Evolutionary conservation across 129 eudicot species (phyloP).

Genomic region (Erigeron canadensis): DNA sequence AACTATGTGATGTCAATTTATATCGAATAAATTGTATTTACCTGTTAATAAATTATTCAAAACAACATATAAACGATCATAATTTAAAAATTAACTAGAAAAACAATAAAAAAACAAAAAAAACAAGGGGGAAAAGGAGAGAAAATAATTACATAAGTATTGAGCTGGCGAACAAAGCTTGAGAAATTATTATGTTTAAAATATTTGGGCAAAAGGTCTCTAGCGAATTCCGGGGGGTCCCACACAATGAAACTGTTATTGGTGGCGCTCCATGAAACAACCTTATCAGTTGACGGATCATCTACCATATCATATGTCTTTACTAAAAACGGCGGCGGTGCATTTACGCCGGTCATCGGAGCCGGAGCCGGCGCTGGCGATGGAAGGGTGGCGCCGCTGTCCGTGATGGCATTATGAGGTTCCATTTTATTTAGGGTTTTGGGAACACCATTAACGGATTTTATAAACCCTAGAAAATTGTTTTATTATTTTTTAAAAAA

Average conservation of each 20-base stretch:
- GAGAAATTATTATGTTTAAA: conserved; percentile 90
- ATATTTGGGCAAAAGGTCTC: conserved; percentile 69
- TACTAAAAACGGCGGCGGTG: conserved; percentile 77
- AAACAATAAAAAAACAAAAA: neutral
- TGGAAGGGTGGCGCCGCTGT: conserved; percentile 23
- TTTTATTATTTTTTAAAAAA: neutral
- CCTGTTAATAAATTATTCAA: too few species aligned
- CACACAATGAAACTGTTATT: conserved; percentile 85
- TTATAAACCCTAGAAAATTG: conserved; percentile 30
- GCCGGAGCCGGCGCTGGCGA: conserved; percentile 36
- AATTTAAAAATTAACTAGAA: neutral
- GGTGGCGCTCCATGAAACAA: conserved; percentile 80
- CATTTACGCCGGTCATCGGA: conserved; percentile 54
- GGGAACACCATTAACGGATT: conserved; percentile 22
- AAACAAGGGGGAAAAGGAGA: neutral
- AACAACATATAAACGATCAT: neutral
- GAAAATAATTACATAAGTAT: conserved; percentile 65
- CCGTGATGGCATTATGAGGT: conserved; percentile 12
- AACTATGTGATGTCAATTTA: too few species aligned
- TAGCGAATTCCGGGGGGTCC: conserved; percentile 84
- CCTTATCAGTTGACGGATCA: conserved; percentile 68
- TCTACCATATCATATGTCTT: conserved; percentile 93
- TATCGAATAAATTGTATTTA: too few species aligned
- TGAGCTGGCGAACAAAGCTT: conserved; percentile 89
- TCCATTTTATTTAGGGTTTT: conserved; percentile 25